Conservation (phyloP, 768 basidiomycete genomes). For the Naganishia kalamii region DNA sequence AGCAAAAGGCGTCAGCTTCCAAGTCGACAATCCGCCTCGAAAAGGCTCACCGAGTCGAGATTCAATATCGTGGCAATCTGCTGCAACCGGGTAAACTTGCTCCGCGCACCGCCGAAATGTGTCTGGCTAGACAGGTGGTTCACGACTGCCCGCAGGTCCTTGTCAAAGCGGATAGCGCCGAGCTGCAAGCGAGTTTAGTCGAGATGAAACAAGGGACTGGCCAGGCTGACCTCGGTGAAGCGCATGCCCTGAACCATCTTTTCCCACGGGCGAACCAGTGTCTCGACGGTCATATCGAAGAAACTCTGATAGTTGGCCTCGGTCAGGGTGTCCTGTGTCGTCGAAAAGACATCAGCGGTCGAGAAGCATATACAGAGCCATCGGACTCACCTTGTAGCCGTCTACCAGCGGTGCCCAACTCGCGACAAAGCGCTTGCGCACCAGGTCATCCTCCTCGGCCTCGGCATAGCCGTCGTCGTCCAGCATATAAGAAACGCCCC, state of each 20-base stretch:
- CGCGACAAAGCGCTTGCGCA: constrained; percentile 83
- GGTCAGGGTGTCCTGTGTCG: constrained; percentile 68
- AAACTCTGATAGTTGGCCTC: constrained; percentile 80
- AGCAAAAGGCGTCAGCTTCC: constrained; percentile 3
- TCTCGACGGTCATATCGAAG: constrained; percentile 77
- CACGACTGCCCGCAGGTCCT: constrained; percentile 76
- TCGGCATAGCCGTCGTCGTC: constrained; percentile 80
- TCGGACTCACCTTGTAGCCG: constrained; percentile 68
- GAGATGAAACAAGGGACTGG: not conserved
- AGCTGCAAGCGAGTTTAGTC: constrained; percentile 53
- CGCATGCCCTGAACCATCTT: constrained; percentile 70
- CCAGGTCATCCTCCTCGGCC: constrained; percentile 76
- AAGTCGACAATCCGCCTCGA: constrained; percentile 48
- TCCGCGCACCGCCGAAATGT: constrained; percentile 78
- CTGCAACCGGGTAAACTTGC: constrained; percentile 84
- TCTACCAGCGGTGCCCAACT: constrained; percentile 79
- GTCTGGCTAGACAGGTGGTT: constrained; percentile 82
- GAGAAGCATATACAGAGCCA: not conserved
- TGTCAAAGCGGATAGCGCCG: constrained; percentile 90
- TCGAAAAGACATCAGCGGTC: not conserved
- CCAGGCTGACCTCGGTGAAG: constrained; percentile 70
- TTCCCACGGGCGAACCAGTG: constrained; percentile 92
- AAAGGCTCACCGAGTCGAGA: constrained; percentile 54
- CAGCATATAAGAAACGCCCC: constrained; percentile 76
- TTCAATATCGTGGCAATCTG: constrained; percentile 90